These are phyloP conservation scores for Euclidium syriacum DNA, from an alignment of 345 rosid species.

Conservation along the genomic window DNA sequence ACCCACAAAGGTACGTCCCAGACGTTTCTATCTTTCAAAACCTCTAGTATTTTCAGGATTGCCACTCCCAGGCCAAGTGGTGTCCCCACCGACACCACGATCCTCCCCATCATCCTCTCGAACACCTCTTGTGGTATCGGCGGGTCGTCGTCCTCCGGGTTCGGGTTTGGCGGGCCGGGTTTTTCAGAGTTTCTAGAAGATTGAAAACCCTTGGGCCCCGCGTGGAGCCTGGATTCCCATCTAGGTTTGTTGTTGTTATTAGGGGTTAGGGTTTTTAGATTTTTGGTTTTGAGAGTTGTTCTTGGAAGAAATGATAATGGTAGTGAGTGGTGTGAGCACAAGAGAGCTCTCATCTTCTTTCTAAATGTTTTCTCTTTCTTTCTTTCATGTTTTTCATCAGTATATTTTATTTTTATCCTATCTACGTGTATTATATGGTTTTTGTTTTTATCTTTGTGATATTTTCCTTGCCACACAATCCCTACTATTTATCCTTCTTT, in stretches of 20 bases:
- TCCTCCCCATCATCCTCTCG: conserved; percentile 42
- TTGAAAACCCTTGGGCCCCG: conserved; percentile 46
- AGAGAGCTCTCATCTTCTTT: conserved; percentile 39
- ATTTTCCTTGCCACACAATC: conserved; percentile 15
- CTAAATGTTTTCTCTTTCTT: background rate
- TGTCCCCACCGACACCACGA: conserved; percentile 42
- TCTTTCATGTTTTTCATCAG: background rate
- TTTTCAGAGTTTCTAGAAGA: conserved; percentile 6
- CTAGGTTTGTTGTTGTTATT: conserved; percentile 4
- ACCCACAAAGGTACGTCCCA: conserved; percentile 71
- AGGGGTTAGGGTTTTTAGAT: conserved; percentile 4
- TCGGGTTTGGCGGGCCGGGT: conserved; percentile 1
- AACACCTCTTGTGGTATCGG: conserved; percentile 47
- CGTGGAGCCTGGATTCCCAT: conserved; percentile 28
- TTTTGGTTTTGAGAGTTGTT: background rate
- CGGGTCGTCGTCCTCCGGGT: conserved; percentile 39
- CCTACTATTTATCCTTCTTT: background rate
- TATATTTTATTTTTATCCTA: conserved; percentile 9
- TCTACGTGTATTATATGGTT: conserved; percentile 10
- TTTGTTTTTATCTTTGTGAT: conserved; percentile 16
- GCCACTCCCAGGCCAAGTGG: conserved; percentile 44
- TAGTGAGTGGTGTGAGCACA: conserved; percentile 24
- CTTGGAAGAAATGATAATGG: conserved; percentile 27
- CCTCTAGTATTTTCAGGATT: conserved; percentile 31
- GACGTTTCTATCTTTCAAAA: conserved; percentile 38